Evolutionary conservation across 1,284 basidiomycete species (phyloP), one percentile per base, ranked within the genome.

Genomic region (Puccinia hordei): DNA sequence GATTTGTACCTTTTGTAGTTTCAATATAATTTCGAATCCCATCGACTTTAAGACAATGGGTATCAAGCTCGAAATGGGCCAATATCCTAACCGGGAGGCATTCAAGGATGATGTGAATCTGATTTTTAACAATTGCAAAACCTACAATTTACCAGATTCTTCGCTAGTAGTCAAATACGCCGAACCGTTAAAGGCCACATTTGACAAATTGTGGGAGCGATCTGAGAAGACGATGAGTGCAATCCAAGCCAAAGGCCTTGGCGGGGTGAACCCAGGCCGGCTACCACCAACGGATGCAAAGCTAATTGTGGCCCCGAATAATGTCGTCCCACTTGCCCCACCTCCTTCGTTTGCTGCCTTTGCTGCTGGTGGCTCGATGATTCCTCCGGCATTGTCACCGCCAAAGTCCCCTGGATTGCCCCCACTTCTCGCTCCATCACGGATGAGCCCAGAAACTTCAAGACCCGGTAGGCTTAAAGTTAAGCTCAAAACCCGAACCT

Each of bases 11-110:
- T 33, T 78, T 35, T 46, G 94, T 82, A 98, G 98, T 86, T 94
- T 94, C 83, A 90, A 92, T 74, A 87, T 96, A 81, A 92, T 99
- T 86, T 92, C 93, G 85, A 88, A 92, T 19, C 96, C 97, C 0
- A 98, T 99, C 93, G 96, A 99, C 85, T 88, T 99, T 17, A 91
- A 91, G 71, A 95, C 94, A 0, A 93, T 97, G 87, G 88, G 89
- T 27, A 92, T 92, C 76, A 98, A 97, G 86, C 87, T 99, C 33
- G 91, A 94, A 83, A 90, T 89, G 81, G 94, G 94, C 0, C 83
- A 85, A 71, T 99, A 98, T 87, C 89, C 90, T 81, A 90, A 93
- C 83, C 91, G 95, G 30, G 90, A 91, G 84, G 91, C 89, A 27
- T 96, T 98, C 85, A 91, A 92, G 83, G 88, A 89, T 24, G 96